These are phyloP conservation scores for Candida parachauliodes DNA, from an alignment of 805 yeast species.

Conservation along the genomic window DNA sequence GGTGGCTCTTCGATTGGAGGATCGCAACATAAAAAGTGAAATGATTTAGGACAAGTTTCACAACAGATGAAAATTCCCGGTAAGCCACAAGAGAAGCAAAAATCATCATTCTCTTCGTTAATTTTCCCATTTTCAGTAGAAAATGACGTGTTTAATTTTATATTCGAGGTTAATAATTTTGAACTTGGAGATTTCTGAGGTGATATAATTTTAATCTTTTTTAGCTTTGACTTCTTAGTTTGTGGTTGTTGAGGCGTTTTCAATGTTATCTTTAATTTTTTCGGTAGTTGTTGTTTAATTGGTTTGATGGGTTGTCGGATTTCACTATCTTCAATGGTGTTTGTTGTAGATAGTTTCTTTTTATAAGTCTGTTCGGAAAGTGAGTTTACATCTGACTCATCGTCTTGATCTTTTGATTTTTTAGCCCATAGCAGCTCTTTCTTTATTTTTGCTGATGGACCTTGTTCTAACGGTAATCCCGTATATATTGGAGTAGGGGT, in stretches of 20 bases:
- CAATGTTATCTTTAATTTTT: constrained; percentile 6
- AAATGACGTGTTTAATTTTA: neutral
- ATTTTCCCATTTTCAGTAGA: constrained; percentile 4
- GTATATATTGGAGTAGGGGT: constrained; percentile 59
- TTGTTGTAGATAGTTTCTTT: constrained; percentile 13
- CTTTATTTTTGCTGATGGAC: constrained; percentile 58
- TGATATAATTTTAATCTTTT: constrained; percentile 28
- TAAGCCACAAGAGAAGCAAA: constrained; percentile 86
- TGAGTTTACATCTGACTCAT: neutral
- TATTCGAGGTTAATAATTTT: constrained; percentile 12
- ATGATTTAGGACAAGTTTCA: constrained; percentile 87
- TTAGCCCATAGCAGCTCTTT: constrained; percentile 53
- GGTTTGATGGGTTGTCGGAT: constrained; percentile 15
- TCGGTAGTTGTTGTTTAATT: constrained; percentile 2
- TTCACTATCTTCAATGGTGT: constrained; percentile 14
- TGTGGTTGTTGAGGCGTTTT: constrained; percentile 7
- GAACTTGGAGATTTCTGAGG: constrained; percentile 27
- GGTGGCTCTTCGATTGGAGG: constrained; percentile 89
- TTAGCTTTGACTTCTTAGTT: constrained; percentile 12
- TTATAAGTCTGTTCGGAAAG: constrained; percentile 11
- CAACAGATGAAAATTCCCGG: constrained; percentile 90
- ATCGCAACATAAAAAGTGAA: constrained; percentile 86
- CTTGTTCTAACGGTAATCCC: constrained; percentile 69
- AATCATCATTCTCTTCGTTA: constrained; percentile 66
- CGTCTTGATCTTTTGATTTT: neutral